Evolutionary conservation across 192 early-diverging fungal species (phyloP).

Genomic region (Podila horticola): DNA sequence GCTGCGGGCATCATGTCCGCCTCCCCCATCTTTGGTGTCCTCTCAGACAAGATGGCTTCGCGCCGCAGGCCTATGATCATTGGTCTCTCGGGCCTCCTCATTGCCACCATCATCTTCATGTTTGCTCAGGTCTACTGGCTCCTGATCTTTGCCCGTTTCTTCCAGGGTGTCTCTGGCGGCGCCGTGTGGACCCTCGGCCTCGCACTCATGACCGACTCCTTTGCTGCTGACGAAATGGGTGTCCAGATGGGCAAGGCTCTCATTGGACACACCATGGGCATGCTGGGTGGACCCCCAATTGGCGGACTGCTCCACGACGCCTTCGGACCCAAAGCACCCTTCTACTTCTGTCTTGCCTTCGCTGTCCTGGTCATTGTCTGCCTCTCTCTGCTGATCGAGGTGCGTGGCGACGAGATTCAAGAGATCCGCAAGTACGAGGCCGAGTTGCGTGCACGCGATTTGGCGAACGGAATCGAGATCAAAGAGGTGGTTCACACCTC

Average conservation of each 20-base stretch:
- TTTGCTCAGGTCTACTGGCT: conserved; percentile 70
- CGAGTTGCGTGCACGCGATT: conserved; percentile 26
- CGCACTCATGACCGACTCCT: conserved; percentile 77
- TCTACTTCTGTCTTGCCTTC: conserved; percentile 74
- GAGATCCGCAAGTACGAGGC: conserved; percentile 26
- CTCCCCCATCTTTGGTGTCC: conserved; percentile 70
- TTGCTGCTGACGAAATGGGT: conserved; percentile 64
- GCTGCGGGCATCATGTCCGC: conserved; percentile 70
- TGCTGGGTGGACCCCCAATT: conserved; percentile 72
- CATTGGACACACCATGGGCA: conserved; percentile 73
- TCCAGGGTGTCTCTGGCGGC: conserved; percentile 79
- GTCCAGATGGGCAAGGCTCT: conserved; percentile 77
- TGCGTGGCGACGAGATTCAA: conserved; percentile 40
- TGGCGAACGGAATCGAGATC: conserved; percentile 10
- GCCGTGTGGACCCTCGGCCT: conserved; percentile 78
- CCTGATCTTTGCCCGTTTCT: conserved; percentile 73
- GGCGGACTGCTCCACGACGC: conserved; percentile 74
- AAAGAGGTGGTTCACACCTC: conserved; percentile 23
- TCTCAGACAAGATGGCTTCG: conserved; percentile 76
- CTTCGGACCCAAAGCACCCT: conserved; percentile 72
- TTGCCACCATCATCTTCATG: conserved; percentile 72
- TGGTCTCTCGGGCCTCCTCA: conserved; percentile 68
- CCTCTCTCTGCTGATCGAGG: conserved; percentile 69
- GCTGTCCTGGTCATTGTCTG: conserved; percentile 62
- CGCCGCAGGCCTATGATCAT: conserved; percentile 76